Evolutionary conservation across 441 rosid species (phyloP).

Genomic region (Brassica hybrid): DNA sequence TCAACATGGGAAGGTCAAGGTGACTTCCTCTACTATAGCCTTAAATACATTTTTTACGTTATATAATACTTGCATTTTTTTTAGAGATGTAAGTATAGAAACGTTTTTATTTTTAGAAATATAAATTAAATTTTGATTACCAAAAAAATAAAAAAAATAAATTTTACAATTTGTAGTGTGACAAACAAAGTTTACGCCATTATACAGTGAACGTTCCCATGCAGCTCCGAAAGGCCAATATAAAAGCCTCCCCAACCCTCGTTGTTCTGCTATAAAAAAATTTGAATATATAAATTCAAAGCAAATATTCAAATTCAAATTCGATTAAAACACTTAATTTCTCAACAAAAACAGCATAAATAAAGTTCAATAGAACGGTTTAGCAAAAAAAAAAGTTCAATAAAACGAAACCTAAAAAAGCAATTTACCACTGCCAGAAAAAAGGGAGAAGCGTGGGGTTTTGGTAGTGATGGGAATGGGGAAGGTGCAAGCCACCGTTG

Average conservation of each 20-base stretch:
- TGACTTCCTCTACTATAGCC: not conserved
- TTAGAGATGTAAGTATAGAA: not conserved
- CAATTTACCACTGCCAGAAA: not conserved
- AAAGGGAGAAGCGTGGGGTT: conserved; percentile 4
- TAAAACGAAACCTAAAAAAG: not conserved
- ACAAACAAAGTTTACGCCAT: too few species aligned
- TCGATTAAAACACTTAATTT: not conserved
- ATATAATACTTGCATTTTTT: not conserved
- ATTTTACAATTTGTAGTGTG: too few species aligned
- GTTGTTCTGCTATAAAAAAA: not conserved
- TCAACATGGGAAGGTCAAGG: not conserved
- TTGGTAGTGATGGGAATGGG: conserved; percentile 35
- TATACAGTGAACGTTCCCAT: not conserved
- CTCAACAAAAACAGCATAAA: not conserved
- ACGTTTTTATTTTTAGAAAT: too few species aligned
- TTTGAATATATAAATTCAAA: not conserved
- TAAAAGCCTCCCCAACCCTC: not conserved
- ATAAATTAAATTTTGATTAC: too few species aligned
- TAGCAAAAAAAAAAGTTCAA: not conserved
- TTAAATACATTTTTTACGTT: not conserved
- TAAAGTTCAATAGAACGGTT: not conserved
- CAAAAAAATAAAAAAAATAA: too few species aligned
- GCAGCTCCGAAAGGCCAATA: not conserved
- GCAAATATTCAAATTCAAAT: not conserved
- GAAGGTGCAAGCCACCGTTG: conserved; percentile 22